phyloP scores from a whole-genome alignment of 2,329 filamentous ascomycete species.

The Pestalotiopsis sp. region DNA sequence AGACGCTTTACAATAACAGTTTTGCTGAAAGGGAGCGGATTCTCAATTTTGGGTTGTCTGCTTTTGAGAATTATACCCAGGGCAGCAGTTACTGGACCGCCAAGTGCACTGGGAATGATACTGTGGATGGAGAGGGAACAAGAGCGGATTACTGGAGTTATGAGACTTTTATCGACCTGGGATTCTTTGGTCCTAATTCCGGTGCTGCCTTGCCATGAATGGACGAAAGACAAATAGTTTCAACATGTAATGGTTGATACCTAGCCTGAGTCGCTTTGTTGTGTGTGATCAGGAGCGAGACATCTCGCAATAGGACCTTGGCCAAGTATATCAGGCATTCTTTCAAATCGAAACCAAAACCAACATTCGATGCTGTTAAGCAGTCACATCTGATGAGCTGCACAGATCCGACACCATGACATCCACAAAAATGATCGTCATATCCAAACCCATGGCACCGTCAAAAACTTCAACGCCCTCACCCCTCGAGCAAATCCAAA shows the following conservation, averaged over 20 bases:
- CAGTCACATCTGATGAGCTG: not conserved
- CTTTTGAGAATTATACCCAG: conserved; percentile 32
- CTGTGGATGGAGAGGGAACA: conserved; percentile 17
- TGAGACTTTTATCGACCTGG: conserved; percentile 7
- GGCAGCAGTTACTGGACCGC: conserved; percentile 34
- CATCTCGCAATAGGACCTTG: not conserved
- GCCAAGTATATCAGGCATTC: not conserved
- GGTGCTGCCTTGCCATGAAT: not conserved
- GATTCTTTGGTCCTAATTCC: not conserved
- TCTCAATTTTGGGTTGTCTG: conserved; percentile 34
- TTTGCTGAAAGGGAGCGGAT: conserved; percentile 28
- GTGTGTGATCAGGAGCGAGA: not conserved
- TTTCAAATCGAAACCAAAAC: accelerated
- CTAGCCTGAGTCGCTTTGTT: not conserved
- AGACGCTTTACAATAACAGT: conserved; percentile 34
- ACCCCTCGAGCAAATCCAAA: not conserved
- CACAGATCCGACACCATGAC: not conserved
- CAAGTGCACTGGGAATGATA: conserved; percentile 17
- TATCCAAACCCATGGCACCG: not conserved
- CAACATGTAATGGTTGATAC: not conserved
- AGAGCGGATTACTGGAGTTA: conserved; percentile 14
- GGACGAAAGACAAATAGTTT: not conserved
- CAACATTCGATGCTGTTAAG: not conserved
- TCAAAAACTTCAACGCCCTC: not conserved
- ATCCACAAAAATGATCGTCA: not conserved